Evolutionary conservation across 2,329 filamentous ascomycete genomes (phyloP), one percentile per base, ranked within the genome.

Genomic region (Xylariaceae sp.): DNA sequence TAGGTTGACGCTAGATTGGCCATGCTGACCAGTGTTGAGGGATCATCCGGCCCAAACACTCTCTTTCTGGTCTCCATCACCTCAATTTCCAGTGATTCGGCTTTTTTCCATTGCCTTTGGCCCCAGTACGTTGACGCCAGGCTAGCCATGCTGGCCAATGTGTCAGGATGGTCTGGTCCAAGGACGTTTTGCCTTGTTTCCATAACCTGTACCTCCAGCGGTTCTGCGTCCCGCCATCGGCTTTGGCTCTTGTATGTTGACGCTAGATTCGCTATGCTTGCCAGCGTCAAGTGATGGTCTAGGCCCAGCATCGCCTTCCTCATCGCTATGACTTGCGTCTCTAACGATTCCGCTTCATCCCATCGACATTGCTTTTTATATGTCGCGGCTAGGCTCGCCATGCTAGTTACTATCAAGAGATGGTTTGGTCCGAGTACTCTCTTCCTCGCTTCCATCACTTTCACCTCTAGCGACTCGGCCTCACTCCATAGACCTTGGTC

Each of bases 121-220:
- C 39, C 18, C 22, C 6, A 26, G n/a, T 54, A 50, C 15, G n/a
- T 36, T 15, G 13, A 13, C 5, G 47, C 47, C 13, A 54, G 26
- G 18, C 36, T 42, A 7, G 13, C 8, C 22, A 54, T 50, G 18
- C 47, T 47, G 2, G 0, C 21, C 7, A 54, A 26, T 12, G 52
- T 54, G n/a, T 30, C 21, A 15, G 36, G 36, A 37, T 54, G 52
- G 0, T 54, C 21, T 6, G 34, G 46, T 21, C 41, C 47, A 16
- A 42, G 37, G 7, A 44, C 16, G 9, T 7, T 32, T 5, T 39
- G 30, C 1, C 9, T 19, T 16, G 1, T 36, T 29, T 45, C 32
- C 10, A 48, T 13, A 8, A 44, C 19, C 12, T 21, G 36, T 3
- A 29, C 4, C 2, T 21, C 5, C 13, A 47, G 12, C 21, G 15